A percentile compares a stretch with the other conserved stretches of the same genome.
Evolutionary conservation across 2,329 filamentous ascomycete species (phyloP).

Genomic region (Harringtonia lauricola): DNA sequence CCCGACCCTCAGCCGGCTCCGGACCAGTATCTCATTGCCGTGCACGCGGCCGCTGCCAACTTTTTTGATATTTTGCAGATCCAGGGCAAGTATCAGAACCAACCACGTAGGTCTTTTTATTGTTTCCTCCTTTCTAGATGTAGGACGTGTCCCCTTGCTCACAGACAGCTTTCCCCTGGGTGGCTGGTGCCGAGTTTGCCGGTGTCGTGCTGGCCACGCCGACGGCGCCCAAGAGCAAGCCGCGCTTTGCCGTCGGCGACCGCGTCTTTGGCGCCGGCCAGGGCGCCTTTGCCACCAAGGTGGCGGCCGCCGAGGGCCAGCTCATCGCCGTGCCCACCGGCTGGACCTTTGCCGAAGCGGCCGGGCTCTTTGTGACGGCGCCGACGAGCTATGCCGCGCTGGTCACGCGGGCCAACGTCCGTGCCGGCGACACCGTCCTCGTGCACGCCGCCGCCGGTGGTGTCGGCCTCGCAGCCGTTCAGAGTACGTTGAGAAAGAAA

Average conservation of each 20-base stretch:
- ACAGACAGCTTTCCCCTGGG: constrained; percentile 62
- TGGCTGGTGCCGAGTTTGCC: constrained; percentile 78
- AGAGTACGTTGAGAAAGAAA: too few relatives aligned
- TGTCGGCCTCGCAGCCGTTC: constrained; percentile 82
- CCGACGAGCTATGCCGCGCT: constrained; percentile 82
- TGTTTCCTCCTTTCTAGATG: not conserved
- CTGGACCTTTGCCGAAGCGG: constrained; percentile 77
- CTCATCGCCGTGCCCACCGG: constrained; percentile 66
- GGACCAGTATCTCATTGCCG: constrained; percentile 74
- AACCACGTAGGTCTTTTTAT: constrained; percentile 45
- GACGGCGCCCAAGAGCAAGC: constrained; percentile 23
- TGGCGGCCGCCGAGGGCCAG: constrained; percentile 53
- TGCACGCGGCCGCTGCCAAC: constrained; percentile 82
- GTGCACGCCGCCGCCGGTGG: constrained; percentile 89
- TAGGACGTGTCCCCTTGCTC: not conserved
- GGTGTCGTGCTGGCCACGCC: constrained; percentile 64
- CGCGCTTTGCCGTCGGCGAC: constrained; percentile 61
- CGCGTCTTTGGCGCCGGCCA: constrained; percentile 80
- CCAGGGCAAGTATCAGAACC: constrained; percentile 88
- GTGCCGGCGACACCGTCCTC: constrained; percentile 74
- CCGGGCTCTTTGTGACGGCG: constrained; percentile 83
- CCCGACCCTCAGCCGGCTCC: constrained; percentile 61
- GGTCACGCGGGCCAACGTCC: constrained; percentile 65
- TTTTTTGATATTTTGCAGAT: constrained; percentile 97
- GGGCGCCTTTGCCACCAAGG: constrained; percentile 73